Percentiles rank a stretch among this genome's conserved stretches.
Evolutionary conservation across 2,329 filamentous ascomycete species (phyloP).

Genomic region (Phialemonium atrogriseum): DNA sequence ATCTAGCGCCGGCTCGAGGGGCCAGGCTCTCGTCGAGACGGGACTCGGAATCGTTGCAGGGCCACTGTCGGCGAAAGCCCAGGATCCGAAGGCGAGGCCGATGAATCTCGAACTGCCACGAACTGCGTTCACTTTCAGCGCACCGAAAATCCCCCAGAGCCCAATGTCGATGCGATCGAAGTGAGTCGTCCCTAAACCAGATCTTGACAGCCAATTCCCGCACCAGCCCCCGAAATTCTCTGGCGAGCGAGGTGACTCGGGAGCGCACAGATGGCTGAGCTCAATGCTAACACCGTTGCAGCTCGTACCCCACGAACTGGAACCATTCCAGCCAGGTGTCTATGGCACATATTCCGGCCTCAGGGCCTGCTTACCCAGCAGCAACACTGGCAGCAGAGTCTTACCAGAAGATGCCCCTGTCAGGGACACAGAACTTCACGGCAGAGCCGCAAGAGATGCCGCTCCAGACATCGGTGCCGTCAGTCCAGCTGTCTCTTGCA

Average conservation of each 20-base stretch:
- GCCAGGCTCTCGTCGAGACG: conserved; percentile 63
- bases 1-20: conserved; percentile 65
- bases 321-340: conserved; percentile 34
- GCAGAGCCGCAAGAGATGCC: conserved; percentile 46
- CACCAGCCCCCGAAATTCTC: neutral
- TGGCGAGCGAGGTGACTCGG: neutral
- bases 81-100: conserved; percentile 42
- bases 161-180: conserved; percentile 50
- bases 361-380: conserved; percentile 40
- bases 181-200: conserved; percentile 31
- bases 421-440: conserved; percentile 37
- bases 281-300: conserved; percentile 23
- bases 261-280: conserved; percentile 2
- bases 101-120: conserved; percentile 48
- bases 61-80: conserved; percentile 43
- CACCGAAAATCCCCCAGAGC: conserved; percentile 45
- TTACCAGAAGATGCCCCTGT: conserved; percentile 45
- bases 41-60: conserved; percentile 53
- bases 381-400: conserved; percentile 41
- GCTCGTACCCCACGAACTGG: conserved; percentile 51
- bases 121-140: conserved; percentile 49
- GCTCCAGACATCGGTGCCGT: conserved; percentile 43
- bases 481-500: conserved; percentile 42
- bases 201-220: neutral
- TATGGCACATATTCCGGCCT: conserved; percentile 39